Base-by-base conservation (phyloP, 257 asterid species). In the Linderniella brevidens region DNA sequence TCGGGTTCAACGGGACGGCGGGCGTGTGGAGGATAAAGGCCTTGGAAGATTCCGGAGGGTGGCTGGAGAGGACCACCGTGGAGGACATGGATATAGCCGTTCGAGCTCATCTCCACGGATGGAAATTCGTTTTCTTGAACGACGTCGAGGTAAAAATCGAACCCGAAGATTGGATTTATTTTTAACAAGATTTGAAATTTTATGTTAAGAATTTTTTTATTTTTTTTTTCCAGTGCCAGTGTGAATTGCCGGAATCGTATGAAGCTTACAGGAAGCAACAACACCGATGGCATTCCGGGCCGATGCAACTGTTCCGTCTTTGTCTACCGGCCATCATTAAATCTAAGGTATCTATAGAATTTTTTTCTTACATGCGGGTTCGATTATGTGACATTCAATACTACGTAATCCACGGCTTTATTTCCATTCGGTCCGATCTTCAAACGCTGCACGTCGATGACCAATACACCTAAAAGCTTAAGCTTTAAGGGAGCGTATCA, bases 71-170 rank as follows among this genome's bases (percentile, higher is more conserved):
- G 50, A 87, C 97, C 37, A 87, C 97, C 0, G 97, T 87, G 1
- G 97, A 87, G 67, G 97, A 87, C 64, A 87, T 87, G 97, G 97
- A 87, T 64, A 87, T 87, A 61, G 97, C 97, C 37, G 95, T 87
- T 32, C 87, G 97, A 0, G 97, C 95, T 52, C 97, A 87, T 70
- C 79, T 87, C 20, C 93, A 87, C 8, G 97, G 97, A 6, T 87
- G 97, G 97, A 83, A 87, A 65, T 87, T 87, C 73, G 37, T 87
- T 66, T 87, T 69, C 68, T 82, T 87, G 45, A 83, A 87, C 57
- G 97, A 87, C 35, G 93, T 87, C 0, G 88, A 87, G 97, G 97
- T 87, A 69, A 25, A n/a, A n/a, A n/a, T n/a, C n/a, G n/a, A n/a
- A n/a, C n/a, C n/a, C n/a, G n/a, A n/a, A 25, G 32, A 25, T 25